A percentile compares a stretch with the other conserved stretches of the same genome.
These are phyloP conservation scores for Fusarium papillatum DNA, from an alignment of 2,329 filamentous ascomycete species.

Conservation along the genomic window DNA sequence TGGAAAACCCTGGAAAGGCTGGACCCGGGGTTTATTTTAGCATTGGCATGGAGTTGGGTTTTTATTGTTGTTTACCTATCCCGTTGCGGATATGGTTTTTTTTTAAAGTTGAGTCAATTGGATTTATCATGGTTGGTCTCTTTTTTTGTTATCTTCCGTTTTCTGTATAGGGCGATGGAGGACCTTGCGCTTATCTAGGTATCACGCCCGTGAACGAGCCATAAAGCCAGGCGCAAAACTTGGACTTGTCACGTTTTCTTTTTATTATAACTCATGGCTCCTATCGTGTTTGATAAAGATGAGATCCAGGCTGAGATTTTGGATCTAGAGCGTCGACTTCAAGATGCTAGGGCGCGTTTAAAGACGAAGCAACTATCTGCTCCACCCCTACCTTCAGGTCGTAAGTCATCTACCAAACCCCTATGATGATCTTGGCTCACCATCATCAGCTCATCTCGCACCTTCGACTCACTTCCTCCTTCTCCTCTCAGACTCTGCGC, in stretches of 20 bases:
- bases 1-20: constrained; percentile 1
- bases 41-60: constrained; percentile 43
- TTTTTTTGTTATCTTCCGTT: constrained; percentile 29
- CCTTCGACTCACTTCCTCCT: constrained; percentile 74
- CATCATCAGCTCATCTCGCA: constrained; percentile 30
- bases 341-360: constrained; percentile 59
- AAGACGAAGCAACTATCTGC: constrained; percentile 41
- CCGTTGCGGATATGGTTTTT: constrained; percentile 19
- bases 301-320: constrained; percentile 68
- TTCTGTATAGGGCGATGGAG: constrained; percentile 15
- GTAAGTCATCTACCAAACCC: constrained; percentile 17
- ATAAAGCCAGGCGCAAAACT: constrained; percentile 7
- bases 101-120: constrained; percentile 16
- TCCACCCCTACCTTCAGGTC: constrained; percentile 21
- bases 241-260: constrained; percentile 8
- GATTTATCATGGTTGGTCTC: constrained; percentile 33
- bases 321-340: constrained; percentile 68
- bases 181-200: constrained; percentile 35
- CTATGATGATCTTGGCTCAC: constrained; percentile 13
- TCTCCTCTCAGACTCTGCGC: constrained; percentile 83
- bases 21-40: constrained; percentile 15
- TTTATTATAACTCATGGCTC: constrained; percentile 41
- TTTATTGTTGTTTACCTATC: not conserved
- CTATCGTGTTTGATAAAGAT: constrained; percentile 32
- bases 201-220: constrained; percentile 10